phyloP scores from a whole-genome alignment of 495 filamentous ascomycete species.

The Hypoxylon trugodes region DNA sequence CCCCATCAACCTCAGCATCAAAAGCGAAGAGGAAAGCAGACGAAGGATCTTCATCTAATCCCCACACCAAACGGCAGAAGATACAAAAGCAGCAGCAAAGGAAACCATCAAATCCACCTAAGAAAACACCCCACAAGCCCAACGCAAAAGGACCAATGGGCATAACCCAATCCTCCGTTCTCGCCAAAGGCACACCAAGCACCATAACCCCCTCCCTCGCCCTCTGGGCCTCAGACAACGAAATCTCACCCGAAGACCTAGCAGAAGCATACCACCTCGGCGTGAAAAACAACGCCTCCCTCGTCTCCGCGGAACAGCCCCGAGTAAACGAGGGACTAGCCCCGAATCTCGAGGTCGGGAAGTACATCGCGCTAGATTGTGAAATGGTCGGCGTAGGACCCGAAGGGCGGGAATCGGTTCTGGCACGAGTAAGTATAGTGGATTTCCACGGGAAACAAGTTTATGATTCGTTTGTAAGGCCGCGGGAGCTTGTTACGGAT shows the following conservation, averaged over 20 bases:
- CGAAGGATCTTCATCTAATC: slow-evolving; percentile 21
- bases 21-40: slow-evolving; percentile 44
- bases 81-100: slow-evolving; percentile 9
- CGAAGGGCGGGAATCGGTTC: slow-evolving; percentile 68
- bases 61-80: slow-evolving; percentile 34
- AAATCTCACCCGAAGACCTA: slow-evolving; percentile 67
- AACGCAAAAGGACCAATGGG: slow-evolving; percentile 43
- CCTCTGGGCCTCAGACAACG: slow-evolving; percentile 63
- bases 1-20: slow-evolving; percentile 22
- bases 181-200: slow-evolving; percentile 39
- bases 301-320: slow-evolving; percentile 9
- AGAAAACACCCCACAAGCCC: slow-evolving; percentile 41
- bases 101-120: slow-evolving; percentile 42
- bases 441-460: slow-evolving; percentile 91
- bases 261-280: slow-evolving; percentile 65
- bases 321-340: slow-evolving; percentile 63
- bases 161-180: slow-evolving; percentile 46
- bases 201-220: slow-evolving; percentile 51
- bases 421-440: slow-evolving; percentile 87
- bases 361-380: slow-evolving; percentile 93
- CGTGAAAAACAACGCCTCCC: slow-evolving; percentile 43
- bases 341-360: slow-evolving; percentile 66
- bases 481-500: slow-evolving; percentile 79
- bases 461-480: slow-evolving; percentile 89
- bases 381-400: slow-evolving; percentile 96